phyloP scores from a whole-genome alignment of 768 basidiomycete genomes.

The Tephrocybe rancida region DNA sequence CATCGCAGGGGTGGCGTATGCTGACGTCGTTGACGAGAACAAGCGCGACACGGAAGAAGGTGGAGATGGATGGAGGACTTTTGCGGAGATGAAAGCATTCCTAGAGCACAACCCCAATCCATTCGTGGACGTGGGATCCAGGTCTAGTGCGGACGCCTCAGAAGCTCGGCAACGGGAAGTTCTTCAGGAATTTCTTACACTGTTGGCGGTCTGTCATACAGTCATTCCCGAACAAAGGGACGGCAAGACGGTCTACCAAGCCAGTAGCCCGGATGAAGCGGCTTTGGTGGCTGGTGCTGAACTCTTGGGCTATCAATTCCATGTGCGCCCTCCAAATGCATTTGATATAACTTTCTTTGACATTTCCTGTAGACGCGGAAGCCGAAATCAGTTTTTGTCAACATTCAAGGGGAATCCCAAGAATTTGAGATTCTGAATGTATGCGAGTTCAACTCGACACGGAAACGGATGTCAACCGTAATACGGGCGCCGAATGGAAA shows the following conservation, averaged over 20 bases:
- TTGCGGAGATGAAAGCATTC: conserved; percentile 66
- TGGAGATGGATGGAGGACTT: conserved; percentile 75
- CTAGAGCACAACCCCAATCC: conserved; percentile 59
- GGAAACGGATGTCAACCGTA: conserved; percentile 97
- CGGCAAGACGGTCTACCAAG: conserved; percentile 92
- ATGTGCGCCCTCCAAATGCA: conserved; percentile 54
- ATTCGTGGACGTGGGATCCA: conserved; percentile 52
- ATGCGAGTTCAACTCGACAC: conserved; percentile 98
- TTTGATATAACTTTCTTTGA: background rate
- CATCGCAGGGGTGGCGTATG: conserved; percentile 87
- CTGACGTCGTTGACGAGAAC: conserved; percentile 88
- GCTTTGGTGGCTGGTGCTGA: conserved; percentile 96
- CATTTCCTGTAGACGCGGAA: conserved; percentile 73
- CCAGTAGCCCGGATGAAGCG: conserved; percentile 97
- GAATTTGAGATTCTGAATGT: conserved; percentile 95
- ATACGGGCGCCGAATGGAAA: conserved; percentile 85
- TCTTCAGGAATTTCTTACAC: conserved; percentile 71
- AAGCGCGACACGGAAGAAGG: conserved; percentile 65
- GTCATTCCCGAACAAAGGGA: conserved; percentile 93
- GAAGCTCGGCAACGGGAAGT: conserved; percentile 51
- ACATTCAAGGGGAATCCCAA: conserved; percentile 65
- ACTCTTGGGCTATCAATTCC: conserved; percentile 88
- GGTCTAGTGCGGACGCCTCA: conserved; percentile 27
- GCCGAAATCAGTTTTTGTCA: conserved; percentile 93
- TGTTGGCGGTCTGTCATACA: conserved; percentile 96